Evolutionary conservation across 106 monocot genomes (phyloP).

Genomic region (Agapanthus africanus): DNA sequence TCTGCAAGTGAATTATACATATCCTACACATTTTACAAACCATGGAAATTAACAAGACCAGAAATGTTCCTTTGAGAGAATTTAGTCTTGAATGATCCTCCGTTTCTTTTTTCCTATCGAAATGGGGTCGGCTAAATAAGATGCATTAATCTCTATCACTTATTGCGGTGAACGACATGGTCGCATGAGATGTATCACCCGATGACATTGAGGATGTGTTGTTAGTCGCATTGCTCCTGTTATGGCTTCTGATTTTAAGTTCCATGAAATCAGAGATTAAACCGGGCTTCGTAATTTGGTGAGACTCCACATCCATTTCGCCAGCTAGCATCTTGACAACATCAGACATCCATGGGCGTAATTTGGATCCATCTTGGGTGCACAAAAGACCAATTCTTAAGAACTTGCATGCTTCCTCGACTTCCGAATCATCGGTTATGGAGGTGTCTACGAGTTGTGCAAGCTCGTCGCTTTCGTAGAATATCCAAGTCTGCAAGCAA

Average conservation of each 20-base stretch:
- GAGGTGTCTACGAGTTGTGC: constrained; percentile 28
- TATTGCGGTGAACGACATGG: constrained; percentile 39
- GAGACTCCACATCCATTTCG: constrained; percentile 10
- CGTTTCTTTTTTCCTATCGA: too few relatives aligned
- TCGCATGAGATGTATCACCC: constrained; percentile 10
- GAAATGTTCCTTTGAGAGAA: too few relatives aligned
- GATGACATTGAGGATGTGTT: constrained; percentile 22
- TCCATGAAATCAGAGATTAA: constrained; percentile 57
- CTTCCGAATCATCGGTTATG: constrained; percentile 39
- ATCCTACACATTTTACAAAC: not conserved
- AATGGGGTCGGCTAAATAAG: too few relatives aligned
- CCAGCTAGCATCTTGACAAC: constrained; percentile 52
- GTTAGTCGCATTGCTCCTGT: constrained; percentile 4
- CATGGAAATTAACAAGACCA: too few relatives aligned
- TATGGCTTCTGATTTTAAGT: constrained; percentile 35
- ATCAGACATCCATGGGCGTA: constrained; percentile 57
- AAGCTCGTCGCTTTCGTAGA: constrained; percentile 18
- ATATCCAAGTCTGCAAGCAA: constrained; percentile 18
- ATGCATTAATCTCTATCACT: constrained; percentile 26
- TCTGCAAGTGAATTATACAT: not conserved
- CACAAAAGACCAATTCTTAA: constrained; percentile 57
- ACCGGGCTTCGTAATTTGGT: constrained; percentile 50
- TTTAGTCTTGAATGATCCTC: too few relatives aligned
- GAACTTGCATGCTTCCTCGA: constrained; percentile 45
- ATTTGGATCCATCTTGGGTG: constrained; percentile 52